A percentile compares a stretch with the other conserved stretches of the same genome.
Conservation (phyloP, 192 early-diverging fungal species). For the Umbelopsis sp. region DNA sequence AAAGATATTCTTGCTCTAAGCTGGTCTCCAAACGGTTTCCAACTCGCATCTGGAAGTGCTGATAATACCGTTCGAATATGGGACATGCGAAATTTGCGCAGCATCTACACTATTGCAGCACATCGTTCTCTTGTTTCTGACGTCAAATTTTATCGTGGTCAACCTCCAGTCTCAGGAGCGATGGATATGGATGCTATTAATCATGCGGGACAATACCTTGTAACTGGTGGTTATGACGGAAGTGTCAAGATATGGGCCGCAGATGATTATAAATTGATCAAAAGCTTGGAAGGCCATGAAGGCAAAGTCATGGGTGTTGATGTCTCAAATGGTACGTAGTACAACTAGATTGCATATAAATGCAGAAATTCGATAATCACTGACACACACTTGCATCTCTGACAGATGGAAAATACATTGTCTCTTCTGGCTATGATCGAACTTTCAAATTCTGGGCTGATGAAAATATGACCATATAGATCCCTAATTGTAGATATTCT, state of each 20-base stretch:
- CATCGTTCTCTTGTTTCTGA: slow-evolving; percentile 90
- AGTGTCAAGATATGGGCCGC: slow-evolving; percentile 91
- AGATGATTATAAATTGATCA: slow-evolving; percentile 92
- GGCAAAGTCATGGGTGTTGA: slow-evolving; percentile 91
- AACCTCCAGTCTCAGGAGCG: slow-evolving; percentile 33
- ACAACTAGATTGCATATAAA: neutral
- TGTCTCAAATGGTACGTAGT: slow-evolving; percentile 53
- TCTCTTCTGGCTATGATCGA: slow-evolving; percentile 85
- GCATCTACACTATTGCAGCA: slow-evolving; percentile 84
- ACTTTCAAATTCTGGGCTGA: slow-evolving; percentile 92
- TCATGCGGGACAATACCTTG: slow-evolving; percentile 77
- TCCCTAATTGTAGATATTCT: slow-evolving; percentile 20
- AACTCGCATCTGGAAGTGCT: slow-evolving; percentile 87
- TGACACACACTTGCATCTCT: neutral
- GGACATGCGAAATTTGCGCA: slow-evolving; percentile 82
- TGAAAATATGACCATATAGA: slow-evolving; percentile 46
- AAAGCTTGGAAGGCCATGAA: slow-evolving; percentile 84
- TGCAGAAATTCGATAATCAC: neutral
- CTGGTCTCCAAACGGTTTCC: slow-evolving; percentile 92
- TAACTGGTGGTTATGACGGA: slow-evolving; percentile 84
- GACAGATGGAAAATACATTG: slow-evolving; percentile 80
- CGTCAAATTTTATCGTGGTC: slow-evolving; percentile 64
- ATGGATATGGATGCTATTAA: slow-evolving; percentile 27
- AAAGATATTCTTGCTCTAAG: slow-evolving; percentile 87
- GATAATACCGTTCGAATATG: slow-evolving; percentile 93